Base-by-base conservation (phyloP, 768 basidiomycete species). In the Hygrophorus russula region DNA sequence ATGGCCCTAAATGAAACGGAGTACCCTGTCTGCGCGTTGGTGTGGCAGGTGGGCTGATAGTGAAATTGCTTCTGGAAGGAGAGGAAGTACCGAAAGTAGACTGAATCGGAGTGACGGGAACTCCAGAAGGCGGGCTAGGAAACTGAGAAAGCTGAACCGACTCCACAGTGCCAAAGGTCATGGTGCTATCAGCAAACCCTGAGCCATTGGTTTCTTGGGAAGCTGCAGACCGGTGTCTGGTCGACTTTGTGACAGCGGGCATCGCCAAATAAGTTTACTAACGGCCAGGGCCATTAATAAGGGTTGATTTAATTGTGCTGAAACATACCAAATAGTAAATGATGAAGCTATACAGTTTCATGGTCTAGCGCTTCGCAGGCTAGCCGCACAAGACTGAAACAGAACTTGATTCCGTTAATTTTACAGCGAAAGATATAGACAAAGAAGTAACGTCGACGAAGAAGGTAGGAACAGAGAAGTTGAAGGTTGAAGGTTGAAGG, bases 171-270 rank as follows among this genome's bases (percentile, higher is more conserved):
- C 32, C 48, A 51, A 69, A 66, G 55, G 70, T 73, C 36, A 78
- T 70, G 20, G 74, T 73, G 41, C 74, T 77, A 39, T 71, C 71
- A 28, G 76, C 74, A 32, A 76, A 56, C 19, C 66, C 72, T n/a
- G 78, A 78, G 5, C 68, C 73, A 46, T 66, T 71, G 31, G 76
- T 77, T 41, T 67, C 65, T 36, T 71, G 52, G 30, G 76, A 79
- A 14, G 57, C 54, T 27, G 52, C 57, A 36, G 62, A 56, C 28
- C 54, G 50, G 58, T 73, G 69, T 31, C 59, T 48, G 47, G 50
- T 24, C 10, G 18, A 12, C 32, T 42, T 33, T n/a, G n/a, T n/a
- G n/a, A n/a, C n/a, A n/a, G n/a, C n/a, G n/a, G n/a, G n/a, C 24
- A 43, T 35, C 31, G 27, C 19, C 18, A 43, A 34, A 29, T 35